Conservation (phyloP, 345 rosid genomes). For the Ricinus communis region DNA sequence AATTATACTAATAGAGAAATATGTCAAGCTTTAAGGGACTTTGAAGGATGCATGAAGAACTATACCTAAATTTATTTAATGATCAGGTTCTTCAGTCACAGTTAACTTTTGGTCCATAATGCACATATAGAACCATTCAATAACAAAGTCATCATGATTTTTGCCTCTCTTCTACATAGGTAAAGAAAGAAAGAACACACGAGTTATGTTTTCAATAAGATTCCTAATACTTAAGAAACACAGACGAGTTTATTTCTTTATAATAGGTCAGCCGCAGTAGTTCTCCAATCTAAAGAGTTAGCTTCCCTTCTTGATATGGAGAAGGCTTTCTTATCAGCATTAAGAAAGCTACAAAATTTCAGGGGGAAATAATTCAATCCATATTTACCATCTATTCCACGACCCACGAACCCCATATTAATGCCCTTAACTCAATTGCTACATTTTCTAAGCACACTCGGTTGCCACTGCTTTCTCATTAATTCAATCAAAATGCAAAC, state of each 20-base stretch:
- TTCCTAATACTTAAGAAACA: constrained; percentile 1
- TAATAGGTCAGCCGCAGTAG: background rate
- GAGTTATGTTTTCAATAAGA: background rate
- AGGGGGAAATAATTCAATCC: background rate
- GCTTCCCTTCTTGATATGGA: background rate
- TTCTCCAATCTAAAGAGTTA: background rate
- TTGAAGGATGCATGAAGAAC: background rate
- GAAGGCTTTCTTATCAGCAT: background rate
- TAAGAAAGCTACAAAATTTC: background rate
- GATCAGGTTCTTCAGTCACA: background rate
- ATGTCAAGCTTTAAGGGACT: background rate
- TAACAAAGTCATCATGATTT: background rate
- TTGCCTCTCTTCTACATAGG: background rate
- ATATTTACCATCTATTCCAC: background rate
- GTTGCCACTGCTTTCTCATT: background rate
- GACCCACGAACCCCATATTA: background rate
- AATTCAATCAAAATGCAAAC: background rate
- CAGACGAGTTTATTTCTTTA: background rate
- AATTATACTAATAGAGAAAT: background rate
- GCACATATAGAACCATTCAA: too few species aligned
- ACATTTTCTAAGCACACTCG: background rate
- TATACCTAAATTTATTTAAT: background rate
- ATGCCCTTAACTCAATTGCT: background rate
- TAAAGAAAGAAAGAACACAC: background rate
- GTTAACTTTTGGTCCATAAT: too few species aligned